Base-by-base conservation (phyloP, 108 stramenopile genomes). In the Schizochytrium sp. region DNA sequence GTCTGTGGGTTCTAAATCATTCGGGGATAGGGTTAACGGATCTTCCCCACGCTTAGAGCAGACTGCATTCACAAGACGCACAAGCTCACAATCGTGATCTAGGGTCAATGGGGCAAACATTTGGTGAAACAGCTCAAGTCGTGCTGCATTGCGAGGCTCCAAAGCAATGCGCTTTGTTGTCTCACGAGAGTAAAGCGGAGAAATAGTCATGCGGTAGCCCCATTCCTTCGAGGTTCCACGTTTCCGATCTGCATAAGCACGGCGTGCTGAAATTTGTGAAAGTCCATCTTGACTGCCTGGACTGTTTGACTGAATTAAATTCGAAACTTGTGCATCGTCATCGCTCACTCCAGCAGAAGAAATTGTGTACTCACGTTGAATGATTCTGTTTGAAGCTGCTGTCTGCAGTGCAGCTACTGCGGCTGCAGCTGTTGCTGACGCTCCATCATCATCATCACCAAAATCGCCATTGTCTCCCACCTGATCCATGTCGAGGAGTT, bases 141-240 rank as follows among this genome's bases (percentile, higher is more conserved):
- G 76, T 10, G 50, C 50, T 5, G 76, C 76, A 40, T 83, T 83
- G 10, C 53, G 47, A 47, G 76, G 76, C 47, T 83, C 76, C 13
- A 50, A n/a, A 10, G 76, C 76, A 28, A 83, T 83, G 47, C 76
- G 76, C 76, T 83, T 83, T 38, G 76, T 83, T 0, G 76, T 83
- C 28, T 83, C 76, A 5, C 76, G 76, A 17, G 76, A 83, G 28
- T 55, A 83, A 10, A 83, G 53, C 0, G 76, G 76, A 47, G 76
- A 83, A 5, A 83, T 83, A n/a, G 76, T 83, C 76, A 83, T 83
- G 15, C 76, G 47, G 47, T 83, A 83, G 28, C 76, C 76, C 76
- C 76, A 83, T 53, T 83, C 76, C 76, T 83, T 83, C 17, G 47
- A 15, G 50, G 76, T 19, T 10, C 50, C 53, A 38, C 76, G 76